Evolutionary conservation across 148 eudicot genomes (phyloP), one percentile per base, ranked within the genome.

Genomic region (Suaeda aralocaspica): DNA sequence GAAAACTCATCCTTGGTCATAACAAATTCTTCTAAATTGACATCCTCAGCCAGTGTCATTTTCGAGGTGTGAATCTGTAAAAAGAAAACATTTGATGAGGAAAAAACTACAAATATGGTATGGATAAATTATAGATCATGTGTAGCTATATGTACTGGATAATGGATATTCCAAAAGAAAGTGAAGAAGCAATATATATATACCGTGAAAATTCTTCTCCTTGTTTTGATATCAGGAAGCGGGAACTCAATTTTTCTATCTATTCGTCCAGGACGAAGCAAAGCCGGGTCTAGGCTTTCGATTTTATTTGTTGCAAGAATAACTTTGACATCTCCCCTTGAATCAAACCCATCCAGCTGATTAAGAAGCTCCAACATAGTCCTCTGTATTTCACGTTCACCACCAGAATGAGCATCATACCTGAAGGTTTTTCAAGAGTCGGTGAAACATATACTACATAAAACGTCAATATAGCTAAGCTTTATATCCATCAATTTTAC

Each of bases 1-100:
- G 98, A 93, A 53, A 93, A 89, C 79, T 93, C 98, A 79, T 93
- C 98, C 84, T 93, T 93, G 52, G 96, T 93, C 98, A 93, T 93
- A 25, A 93, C 96, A 81, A 93, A 93, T 76, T 93, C 98, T 81
- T 93, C 98, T 21, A 93, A 82, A 79, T 93, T 93, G 82, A 93
- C 98, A 79, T 89, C 98, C 30, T 88, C 98, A 76, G 96, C 84
- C 84, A 93, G 74, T 22, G 98, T 93, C 98, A 91, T 93, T 80
- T 86, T 88, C 50, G 95, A 83, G 55, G 98, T 93, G 78, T 93
- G 98, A 66, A 93, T 91, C 98, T 93, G 82, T 61, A 59, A 45
- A 29, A 56, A 44, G 8, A 36, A 56, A 26, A 21, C 22, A 69
- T 50, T 68, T 42, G 31, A 29, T 69, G 19, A 68, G 69, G n/a